Percentiles rank a stretch among this genome's conserved stretches.
Evolutionary conservation across 495 filamentous ascomycete species (phyloP).

Genomic region (Xylaria curta): DNA sequence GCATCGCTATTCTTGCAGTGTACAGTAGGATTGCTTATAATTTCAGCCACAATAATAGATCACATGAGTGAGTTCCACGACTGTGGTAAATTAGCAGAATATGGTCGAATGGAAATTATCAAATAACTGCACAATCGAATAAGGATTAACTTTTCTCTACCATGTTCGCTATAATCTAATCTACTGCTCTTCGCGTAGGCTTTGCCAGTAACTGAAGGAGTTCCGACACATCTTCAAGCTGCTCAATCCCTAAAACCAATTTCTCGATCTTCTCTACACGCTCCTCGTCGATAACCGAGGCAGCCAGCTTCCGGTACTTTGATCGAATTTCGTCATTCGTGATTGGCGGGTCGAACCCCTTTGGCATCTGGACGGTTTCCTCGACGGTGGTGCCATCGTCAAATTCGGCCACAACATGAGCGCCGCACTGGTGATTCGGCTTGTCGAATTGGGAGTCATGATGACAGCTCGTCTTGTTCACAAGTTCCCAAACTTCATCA

Average conservation of each 20-base stretch:
- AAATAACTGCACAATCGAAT: not conserved
- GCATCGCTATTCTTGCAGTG: not conserved
- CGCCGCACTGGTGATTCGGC: slow-evolving; percentile 23
- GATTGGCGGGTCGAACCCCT: slow-evolving; percentile 38
- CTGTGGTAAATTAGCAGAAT: not conserved
- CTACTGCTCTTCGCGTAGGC: not conserved
- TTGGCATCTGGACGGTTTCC: slow-evolving; percentile 33
- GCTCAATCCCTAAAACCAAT: slow-evolving; percentile 33
- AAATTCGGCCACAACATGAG: slow-evolving; percentile 29
- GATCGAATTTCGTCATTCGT: slow-evolving; percentile 47
- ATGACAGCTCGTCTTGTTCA: slow-evolving; percentile 47
- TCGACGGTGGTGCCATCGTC: slow-evolving; percentile 34
- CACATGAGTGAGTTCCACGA: not conserved
- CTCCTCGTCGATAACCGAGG: slow-evolving; percentile 37
- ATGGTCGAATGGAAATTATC: not conserved
- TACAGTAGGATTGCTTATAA: not conserved
- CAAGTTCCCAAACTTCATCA: slow-evolving; percentile 47
- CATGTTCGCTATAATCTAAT: not conserved
- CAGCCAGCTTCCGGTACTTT: slow-evolving; percentile 43
- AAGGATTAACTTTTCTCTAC: not conserved
- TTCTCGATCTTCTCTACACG: slow-evolving; percentile 44
- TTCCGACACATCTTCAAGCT: slow-evolving; percentile 20
- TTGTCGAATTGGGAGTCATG: slow-evolving; percentile 38
- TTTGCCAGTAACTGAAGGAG: slow-evolving; percentile 14
- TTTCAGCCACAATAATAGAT: not conserved